Percentiles rank a stretch among this genome's conserved stretches.
These are phyloP conservation scores for Trichoderma asperellum DNA, from an alignment of 2,329 filamentous ascomycete species.

Conservation along the genomic window DNA sequence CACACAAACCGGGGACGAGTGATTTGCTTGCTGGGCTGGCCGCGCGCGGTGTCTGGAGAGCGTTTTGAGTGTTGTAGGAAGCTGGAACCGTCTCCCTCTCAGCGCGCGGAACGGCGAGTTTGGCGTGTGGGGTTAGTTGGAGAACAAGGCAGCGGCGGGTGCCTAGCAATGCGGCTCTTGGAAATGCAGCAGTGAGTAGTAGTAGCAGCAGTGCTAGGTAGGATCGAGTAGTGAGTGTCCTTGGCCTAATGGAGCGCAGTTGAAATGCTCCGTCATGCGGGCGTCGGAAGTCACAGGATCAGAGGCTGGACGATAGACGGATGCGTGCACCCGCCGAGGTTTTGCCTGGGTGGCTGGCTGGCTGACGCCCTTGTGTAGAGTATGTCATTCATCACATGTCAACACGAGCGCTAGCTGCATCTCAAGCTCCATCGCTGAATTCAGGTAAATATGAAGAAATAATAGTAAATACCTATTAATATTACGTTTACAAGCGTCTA, in stretches of 20 bases:
- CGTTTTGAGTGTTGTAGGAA: background rate
- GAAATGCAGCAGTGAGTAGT: background rate
- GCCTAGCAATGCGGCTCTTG: background rate
- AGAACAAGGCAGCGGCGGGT: background rate
- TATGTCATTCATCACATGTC: background rate
- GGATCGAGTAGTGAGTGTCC: no score
- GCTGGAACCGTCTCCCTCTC: background rate
- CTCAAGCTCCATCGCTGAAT: background rate
- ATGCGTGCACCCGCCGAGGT: background rate
- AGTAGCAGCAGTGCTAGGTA: background rate
- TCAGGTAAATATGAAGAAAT: background rate
- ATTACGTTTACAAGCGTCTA: background rate
- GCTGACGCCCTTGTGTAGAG: background rate
- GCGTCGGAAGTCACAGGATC: conserved; percentile 8
- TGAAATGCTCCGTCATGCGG: background rate
- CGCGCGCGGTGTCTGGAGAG: background rate
- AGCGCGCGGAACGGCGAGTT: background rate
- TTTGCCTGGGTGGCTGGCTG: conserved; percentile 11
- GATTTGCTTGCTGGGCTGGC: background rate
- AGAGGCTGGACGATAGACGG: background rate
- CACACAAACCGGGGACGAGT: background rate
- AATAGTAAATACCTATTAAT: background rate
- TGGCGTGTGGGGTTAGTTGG: background rate
- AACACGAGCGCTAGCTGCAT: background rate
- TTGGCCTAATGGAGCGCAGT: background rate